phyloP scores from a whole-genome alignment of 2,329 filamentous ascomycete genomes.

The Curvularia spicifera region DNA sequence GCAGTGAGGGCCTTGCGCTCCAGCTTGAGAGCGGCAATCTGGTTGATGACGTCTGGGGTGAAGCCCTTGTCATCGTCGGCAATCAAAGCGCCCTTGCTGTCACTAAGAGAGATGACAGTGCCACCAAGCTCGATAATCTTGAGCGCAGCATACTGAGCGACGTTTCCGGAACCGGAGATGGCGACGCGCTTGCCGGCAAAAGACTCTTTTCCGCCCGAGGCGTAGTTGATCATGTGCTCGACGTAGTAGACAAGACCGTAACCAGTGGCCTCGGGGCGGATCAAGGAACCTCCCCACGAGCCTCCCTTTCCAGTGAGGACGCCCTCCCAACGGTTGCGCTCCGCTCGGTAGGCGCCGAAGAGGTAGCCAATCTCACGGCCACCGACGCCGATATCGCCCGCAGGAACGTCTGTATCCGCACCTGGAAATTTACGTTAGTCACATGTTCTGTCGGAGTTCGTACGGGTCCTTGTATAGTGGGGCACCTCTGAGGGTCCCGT shows the following conservation, averaged over 20 bases:
- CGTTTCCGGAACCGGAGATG: constrained; percentile 96
- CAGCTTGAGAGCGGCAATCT: constrained; percentile 86
- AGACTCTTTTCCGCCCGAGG: constrained; percentile 75
- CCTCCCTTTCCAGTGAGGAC: constrained; percentile 95
- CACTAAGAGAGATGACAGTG: constrained; percentile 89
- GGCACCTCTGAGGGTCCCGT: background rate
- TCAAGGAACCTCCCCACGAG: constrained; percentile 90
- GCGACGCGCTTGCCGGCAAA: constrained; percentile 93
- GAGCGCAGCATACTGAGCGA: constrained; percentile 95
- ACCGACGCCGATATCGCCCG: constrained; percentile 94
- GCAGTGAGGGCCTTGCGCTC: constrained; percentile 81
- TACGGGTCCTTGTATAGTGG: background rate
- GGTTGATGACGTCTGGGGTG: constrained; percentile 77
- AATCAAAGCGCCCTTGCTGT: constrained; percentile 85
- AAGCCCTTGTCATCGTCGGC: constrained; percentile 74
- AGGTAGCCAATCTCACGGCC: constrained; percentile 92
- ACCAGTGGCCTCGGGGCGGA: constrained; percentile 95
- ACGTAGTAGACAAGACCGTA: constrained; percentile 86
- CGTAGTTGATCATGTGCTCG: constrained; percentile 71
- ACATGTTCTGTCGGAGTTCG: constrained; percentile 46
- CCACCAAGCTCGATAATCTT: constrained; percentile 96
- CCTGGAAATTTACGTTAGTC: constrained; percentile 51
- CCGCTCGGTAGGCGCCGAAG: constrained; percentile 91
- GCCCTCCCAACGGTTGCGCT: constrained; percentile 91
- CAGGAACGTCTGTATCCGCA: constrained; percentile 92